Base-by-base conservation (phyloP, 2,329 filamentous ascomycete genomes). In the Cercospora zeina region DNA sequence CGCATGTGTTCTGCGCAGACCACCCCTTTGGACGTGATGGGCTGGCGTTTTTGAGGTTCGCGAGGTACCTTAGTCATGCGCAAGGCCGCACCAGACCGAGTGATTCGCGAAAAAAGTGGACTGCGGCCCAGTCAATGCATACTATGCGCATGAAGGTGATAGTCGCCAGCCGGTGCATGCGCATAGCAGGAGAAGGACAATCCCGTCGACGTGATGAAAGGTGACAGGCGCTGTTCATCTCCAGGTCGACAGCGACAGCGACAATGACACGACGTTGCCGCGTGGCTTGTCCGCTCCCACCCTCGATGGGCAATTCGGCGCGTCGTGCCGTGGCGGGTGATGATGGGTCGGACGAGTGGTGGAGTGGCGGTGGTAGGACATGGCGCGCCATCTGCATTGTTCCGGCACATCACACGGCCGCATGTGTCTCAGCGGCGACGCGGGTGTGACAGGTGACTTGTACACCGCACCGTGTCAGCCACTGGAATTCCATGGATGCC, bases 401-500 rank as follows among this genome's bases (percentile, higher is more conserved):
- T 55, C n/a, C 24, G 21, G 34, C 27, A 33, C 16, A 50, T 55
- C 58, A 61, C 58, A 55, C 56, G n/a, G 45, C n/a, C 30, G 42
- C 45, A 24, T 34, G 54, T 57, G 54, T 42, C 54, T 45, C 37
- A 47, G 54, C 51, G 21, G 14, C 53, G 24, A 27, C 6, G 24
- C 24, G 24, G 31, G n/a, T 39, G 11, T 63, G 65, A 65, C 67
- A 66, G 64, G 64, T 68, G 67, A 68, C 66, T 66, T 63, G 64
- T 64, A 66, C 54, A 66, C 54, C 24, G 47, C 62, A 69, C 65
- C 59, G 42, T 31, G 19, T 19, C 59, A 49, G 61, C 50, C 56
- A 59, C 39, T 21, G 31, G 31, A n/a, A 42, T 16, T 30, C 36
- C 34, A 54, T 27, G 55, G 16, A 42, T 16, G 37, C 9, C 37